Conservation (phyloP, 2,329 filamentous ascomycete genomes). For the Xylariaceae sp. region DNA sequence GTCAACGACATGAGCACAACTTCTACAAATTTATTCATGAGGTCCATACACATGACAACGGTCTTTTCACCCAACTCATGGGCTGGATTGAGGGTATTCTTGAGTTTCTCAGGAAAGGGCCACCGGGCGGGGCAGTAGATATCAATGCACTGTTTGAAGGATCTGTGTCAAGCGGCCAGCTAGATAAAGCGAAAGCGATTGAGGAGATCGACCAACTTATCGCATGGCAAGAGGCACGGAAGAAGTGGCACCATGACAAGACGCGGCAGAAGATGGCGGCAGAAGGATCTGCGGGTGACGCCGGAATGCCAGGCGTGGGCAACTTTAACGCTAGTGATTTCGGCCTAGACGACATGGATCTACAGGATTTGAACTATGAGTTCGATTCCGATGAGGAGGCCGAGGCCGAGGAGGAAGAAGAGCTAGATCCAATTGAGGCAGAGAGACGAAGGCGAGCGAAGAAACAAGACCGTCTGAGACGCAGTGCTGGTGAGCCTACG, state of each 20-base stretch:
- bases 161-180: constrained; percentile 67
- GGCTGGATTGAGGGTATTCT: constrained; percentile 95
- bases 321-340: constrained; percentile 84
- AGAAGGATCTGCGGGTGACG: constrained; percentile 63
- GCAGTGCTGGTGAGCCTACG: constrained; percentile 80
- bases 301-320: constrained; percentile 57
- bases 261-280: constrained; percentile 99
- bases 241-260: constrained; percentile 98
- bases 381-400: constrained; percentile 71
- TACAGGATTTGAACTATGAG: constrained; percentile 84
- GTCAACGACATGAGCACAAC: constrained; percentile 91
- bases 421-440: constrained; percentile 84
- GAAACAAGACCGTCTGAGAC: constrained; percentile 78
- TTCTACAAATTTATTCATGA: constrained; percentile 99
- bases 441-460: constrained; percentile 80
- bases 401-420: constrained; percentile 75
- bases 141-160: constrained; percentile 93
- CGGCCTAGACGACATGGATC: constrained; percentile 83
- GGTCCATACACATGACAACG: constrained; percentile 95
- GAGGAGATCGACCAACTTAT: constrained; percentile 85
- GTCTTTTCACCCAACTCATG: constrained; percentile 95
- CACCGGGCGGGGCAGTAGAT: constrained; percentile 83
- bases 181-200: constrained; percentile 76
- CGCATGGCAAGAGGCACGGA: constrained; percentile 90
- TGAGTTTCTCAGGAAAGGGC: constrained; percentile 88